These are phyloP conservation scores for Brassica juncea DNA, from an alignment of 345 rosid genomes.

Conservation along the genomic window DNA sequence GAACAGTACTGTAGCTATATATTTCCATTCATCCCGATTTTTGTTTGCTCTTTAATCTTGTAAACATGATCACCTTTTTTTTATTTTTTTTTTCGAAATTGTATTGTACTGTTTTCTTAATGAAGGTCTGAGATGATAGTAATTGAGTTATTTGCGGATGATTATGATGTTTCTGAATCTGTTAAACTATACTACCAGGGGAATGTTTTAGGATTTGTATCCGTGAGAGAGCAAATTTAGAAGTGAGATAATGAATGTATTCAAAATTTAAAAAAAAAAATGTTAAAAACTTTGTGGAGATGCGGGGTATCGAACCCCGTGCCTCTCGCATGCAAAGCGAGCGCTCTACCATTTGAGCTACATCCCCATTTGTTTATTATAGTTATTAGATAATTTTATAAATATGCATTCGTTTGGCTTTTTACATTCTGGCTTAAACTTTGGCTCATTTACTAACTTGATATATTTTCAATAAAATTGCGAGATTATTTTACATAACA, in stretches of 20 bases:
- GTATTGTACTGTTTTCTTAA: neutral
- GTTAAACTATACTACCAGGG: neutral
- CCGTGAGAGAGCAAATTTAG: neutral
- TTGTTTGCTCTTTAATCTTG: conserved; percentile 27
- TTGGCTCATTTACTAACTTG: neutral
- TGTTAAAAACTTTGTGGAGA: conserved; percentile 47
- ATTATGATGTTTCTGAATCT: neutral
- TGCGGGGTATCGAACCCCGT: conserved; percentile 89
- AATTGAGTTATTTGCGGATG: neutral
- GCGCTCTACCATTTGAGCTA: conserved; percentile 90
- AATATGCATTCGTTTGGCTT: neutral
- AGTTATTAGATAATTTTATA: no score
- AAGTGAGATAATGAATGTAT: neutral
- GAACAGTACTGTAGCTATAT: conserved; percentile 24
- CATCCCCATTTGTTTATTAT: conserved; percentile 22
- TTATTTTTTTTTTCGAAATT: conserved; percentile 15
- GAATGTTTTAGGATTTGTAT: neutral
- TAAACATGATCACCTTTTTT: conserved; percentile 16
- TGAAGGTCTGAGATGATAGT: neutral
- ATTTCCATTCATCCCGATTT: conserved; percentile 37
- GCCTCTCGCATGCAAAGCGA: conserved; percentile 97
- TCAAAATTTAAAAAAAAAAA: neutral
- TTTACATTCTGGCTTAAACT: neutral
- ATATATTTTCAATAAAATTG: neutral
- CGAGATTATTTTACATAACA: neutral